A percentile compares a stretch with the other conserved stretches of the same genome.
Evolutionary conservation across 2,329 filamentous ascomycete species (phyloP).

Genomic region (Alternaria triticina): DNA sequence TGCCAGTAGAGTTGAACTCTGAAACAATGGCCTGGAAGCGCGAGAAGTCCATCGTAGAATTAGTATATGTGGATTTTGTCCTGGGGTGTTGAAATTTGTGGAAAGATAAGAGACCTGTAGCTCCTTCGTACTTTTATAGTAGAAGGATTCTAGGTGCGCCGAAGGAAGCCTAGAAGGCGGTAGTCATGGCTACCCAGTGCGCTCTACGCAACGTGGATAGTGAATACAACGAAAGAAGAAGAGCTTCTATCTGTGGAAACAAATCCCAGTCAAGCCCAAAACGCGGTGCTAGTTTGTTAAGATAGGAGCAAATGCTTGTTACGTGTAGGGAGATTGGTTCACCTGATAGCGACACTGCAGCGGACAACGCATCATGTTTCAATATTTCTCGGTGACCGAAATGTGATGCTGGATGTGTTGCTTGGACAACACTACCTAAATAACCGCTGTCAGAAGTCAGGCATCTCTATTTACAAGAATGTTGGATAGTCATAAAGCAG

Average conservation of each 20-base stretch:
- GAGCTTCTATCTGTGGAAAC: background rate
- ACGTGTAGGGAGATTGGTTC: background rate
- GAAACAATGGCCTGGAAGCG: slow-evolving; percentile 19
- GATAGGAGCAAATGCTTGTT: background rate
- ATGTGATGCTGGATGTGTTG: background rate
- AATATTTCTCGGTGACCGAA: background rate
- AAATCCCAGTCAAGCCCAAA: background rate
- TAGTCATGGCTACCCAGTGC: too few relatives aligned
- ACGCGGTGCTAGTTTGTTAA: background rate
- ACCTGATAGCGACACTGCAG: background rate
- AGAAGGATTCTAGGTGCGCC: background rate
- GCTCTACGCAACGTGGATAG: too few relatives aligned
- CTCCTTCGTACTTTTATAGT: background rate
- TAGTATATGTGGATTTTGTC: background rate
- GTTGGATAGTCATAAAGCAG: background rate
- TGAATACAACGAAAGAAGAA: background rate
- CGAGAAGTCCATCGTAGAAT: slow-evolving; percentile 30
- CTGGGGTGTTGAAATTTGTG: background rate
- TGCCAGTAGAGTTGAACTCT: slow-evolving; percentile 7
- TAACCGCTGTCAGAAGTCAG: background rate
- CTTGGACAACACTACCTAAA: background rate
- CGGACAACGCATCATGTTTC: background rate
- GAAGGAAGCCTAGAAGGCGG: background rate
- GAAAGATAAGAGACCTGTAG: background rate
- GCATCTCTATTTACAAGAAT: background rate